A percentile compares a stretch with the other conserved stretches of the same genome.
Conservation (phyloP, 2,329 filamentous ascomycete genomes). For the Sordariomycetes sp. region DNA sequence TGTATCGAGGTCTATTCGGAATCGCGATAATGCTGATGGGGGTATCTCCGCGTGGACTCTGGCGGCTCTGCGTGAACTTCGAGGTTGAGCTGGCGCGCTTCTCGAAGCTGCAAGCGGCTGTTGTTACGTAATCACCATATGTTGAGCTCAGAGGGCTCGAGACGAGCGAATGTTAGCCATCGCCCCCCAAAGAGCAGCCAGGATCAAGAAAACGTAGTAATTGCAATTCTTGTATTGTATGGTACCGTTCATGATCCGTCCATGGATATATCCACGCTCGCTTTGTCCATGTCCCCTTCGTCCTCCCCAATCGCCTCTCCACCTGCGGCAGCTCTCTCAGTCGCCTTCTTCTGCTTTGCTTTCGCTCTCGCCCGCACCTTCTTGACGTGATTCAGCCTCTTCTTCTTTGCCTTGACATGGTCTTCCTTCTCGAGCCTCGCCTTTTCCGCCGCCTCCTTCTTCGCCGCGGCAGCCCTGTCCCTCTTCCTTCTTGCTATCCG, state of each 20-base stretch:
- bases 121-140: background rate
- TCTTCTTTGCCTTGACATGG: conserved; percentile 45
- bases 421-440: conserved; percentile 33
- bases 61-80: background rate
- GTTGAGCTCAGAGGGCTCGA: background rate
- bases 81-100: background rate
- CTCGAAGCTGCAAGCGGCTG: background rate
- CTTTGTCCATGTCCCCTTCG: conserved; percentile 4
- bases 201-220: background rate
- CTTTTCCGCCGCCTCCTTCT: conserved; percentile 23
- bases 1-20: background rate
- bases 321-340: conserved; percentile 11
- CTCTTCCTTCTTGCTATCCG: conserved; percentile 39
- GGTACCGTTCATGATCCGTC: background rate
- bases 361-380: conserved; percentile 49
- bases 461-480: conserved; percentile 28
- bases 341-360: conserved; percentile 39
- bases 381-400: conserved; percentile 47
- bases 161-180: background rate
- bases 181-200: background rate
- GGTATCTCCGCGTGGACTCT: background rate
- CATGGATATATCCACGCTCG: background rate
- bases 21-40: background rate
- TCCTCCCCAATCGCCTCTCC: conserved; percentile 8
- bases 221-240: background rate